Evolutionary conservation across 2,329 filamentous ascomycete genomes (phyloP).

Genomic region (Bipolaris cookei): DNA sequence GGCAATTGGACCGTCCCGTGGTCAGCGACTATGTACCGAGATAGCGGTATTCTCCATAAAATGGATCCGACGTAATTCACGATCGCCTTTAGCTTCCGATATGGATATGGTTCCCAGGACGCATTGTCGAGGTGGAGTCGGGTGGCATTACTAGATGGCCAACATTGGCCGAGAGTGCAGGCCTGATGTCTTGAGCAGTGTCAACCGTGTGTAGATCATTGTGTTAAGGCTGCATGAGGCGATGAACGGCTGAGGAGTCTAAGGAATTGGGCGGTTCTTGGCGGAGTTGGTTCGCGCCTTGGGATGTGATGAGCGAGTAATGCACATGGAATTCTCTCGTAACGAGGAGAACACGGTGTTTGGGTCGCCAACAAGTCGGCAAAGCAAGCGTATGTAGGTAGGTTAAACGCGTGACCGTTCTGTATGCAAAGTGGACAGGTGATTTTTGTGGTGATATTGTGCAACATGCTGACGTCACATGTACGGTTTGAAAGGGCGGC

Average conservation of each 20-base stretch:
- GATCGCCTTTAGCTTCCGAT: slow-evolving; percentile 7
- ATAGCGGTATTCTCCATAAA: neutral
- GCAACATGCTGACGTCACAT: no score
- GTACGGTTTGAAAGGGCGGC: no score
- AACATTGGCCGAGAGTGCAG: slow-evolving; percentile 3
- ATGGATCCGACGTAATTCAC: neutral
- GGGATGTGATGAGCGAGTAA: neutral
- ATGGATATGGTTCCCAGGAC: slow-evolving; percentile 5
- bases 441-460: neutral
- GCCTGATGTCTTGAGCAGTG: neutral
- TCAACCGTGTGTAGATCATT: neutral
- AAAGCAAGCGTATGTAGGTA: no score
- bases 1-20: neutral
- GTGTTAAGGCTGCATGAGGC: neutral
- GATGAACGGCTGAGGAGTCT: neutral
- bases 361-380: neutral
- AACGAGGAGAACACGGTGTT: neutral
- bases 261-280: neutral
- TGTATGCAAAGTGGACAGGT: neutral
- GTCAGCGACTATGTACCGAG: neutral
- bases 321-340: neutral
- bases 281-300: neutral
- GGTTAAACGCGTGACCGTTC: no score
- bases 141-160: neutral
- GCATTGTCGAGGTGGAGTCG: slow-evolving; percentile 3